These are phyloP conservation scores for Trametes sanguinea DNA, from an alignment of 768 basidiomycete species.

Conservation along the genomic window DNA sequence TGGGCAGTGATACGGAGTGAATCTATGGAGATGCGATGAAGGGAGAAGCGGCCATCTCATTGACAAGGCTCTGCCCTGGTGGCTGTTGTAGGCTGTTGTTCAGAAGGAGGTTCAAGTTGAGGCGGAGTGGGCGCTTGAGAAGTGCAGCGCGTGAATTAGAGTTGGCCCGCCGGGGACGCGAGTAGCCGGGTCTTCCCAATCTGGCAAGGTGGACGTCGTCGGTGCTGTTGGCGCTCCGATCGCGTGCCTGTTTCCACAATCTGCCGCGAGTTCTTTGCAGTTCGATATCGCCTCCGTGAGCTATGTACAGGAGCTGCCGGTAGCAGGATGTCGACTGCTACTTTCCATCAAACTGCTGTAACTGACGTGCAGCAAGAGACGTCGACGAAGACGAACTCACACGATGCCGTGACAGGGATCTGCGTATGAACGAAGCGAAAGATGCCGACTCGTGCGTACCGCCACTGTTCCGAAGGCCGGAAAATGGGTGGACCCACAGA, in stretches of 20 bases:
- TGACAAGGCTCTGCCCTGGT: no score
- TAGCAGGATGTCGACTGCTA: no score
- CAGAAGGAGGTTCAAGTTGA: background rate
- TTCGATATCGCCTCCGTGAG: no score
- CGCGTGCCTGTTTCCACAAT: background rate
- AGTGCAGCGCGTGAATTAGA: background rate
- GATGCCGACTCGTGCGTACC: background rate
- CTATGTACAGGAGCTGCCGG: no score
- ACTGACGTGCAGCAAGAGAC: background rate
- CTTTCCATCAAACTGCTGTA: no score
- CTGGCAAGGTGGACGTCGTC: background rate
- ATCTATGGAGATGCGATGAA: no score
- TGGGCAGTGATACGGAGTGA: no score
- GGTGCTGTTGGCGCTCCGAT: background rate
- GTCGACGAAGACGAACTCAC: no score
- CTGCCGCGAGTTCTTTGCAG: background rate
- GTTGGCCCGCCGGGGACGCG: background rate
- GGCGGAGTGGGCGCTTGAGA: background rate
- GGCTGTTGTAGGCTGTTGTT: background rate
- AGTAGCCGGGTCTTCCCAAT: background rate
- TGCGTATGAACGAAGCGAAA: background rate
- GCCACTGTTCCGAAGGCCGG: slow-evolving; percentile 9
- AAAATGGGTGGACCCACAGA: slow-evolving; percentile 5
- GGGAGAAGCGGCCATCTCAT: no score
- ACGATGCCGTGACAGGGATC: no score